Conservation (phyloP, 257 asterid genomes). For the Solanum ossicruentum region DNA sequence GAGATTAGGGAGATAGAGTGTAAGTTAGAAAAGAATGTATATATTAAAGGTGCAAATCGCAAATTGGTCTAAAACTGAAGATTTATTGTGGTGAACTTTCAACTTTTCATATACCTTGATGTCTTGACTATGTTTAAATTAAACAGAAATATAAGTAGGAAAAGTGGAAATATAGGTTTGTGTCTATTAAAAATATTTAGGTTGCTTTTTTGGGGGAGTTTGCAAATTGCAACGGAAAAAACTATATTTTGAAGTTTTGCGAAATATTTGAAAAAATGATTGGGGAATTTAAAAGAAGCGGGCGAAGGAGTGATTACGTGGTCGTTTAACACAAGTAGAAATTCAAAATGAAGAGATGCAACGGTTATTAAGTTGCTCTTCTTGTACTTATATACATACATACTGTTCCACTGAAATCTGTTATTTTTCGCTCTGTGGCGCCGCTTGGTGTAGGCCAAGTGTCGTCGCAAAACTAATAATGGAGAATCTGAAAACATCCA, state of each 20-base stretch:
- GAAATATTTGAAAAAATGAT: background rate
- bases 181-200: background rate
- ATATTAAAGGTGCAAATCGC: too few relatives aligned
- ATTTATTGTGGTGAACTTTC: too few relatives aligned
- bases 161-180: background rate
- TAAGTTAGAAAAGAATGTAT: too few relatives aligned
- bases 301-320: background rate
- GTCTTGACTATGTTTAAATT: too few relatives aligned
- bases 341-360: background rate
- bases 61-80: too few relatives aligned
- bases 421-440: background rate
- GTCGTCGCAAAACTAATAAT: slow-evolving; percentile 7
- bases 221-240: background rate
- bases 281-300: background rate
- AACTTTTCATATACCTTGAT: too few relatives aligned
- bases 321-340: background rate
- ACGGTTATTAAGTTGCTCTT: slow-evolving; percentile 30
- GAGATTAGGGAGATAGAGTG: too few relatives aligned
- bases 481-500: slow-evolving; percentile 11
- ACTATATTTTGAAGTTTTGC: background rate
- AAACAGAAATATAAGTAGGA: too few relatives aligned
- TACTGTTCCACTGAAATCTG: background rate
- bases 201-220: background rate
- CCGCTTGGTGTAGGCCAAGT: slow-evolving; percentile 7
- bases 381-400: background rate